Conservation (phyloP, 2,329 filamentous ascomycete genomes). For the Aspergillus quadrilineatus region DNA sequence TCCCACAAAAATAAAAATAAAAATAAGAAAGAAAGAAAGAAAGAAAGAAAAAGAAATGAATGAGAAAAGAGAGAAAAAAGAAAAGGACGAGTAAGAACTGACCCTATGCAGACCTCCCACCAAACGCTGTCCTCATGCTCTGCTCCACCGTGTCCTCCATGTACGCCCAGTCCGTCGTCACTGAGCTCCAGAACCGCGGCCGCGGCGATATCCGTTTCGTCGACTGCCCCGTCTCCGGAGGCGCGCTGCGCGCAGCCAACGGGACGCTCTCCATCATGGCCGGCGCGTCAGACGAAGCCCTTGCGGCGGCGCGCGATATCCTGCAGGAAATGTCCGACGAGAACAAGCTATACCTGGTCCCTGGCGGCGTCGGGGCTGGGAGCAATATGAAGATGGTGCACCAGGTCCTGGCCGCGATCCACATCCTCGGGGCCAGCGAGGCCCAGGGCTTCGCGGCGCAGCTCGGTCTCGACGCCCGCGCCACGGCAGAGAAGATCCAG, state of each 20-base stretch:
- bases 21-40: no score
- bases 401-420: slow-evolving; percentile 62
- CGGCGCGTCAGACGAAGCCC: slow-evolving; percentile 56
- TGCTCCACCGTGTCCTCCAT: slow-evolving; percentile 70
- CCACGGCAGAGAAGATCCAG: slow-evolving; percentile 47
- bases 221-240: slow-evolving; percentile 72
- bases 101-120: slow-evolving; percentile 46
- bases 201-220: slow-evolving; percentile 66
- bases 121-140: slow-evolving; percentile 62
- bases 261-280: slow-evolving; percentile 77
- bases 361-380: slow-evolving; percentile 59
- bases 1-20: neutral
- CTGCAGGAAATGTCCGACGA: slow-evolving; percentile 61
- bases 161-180: slow-evolving; percentile 62
- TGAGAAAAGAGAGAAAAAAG: no score
- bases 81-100: neutral
- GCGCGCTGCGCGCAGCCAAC: slow-evolving; percentile 65
- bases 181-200: slow-evolving; percentile 55
- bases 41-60: no score
- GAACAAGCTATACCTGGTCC: slow-evolving; percentile 62
- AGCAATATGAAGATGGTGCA: slow-evolving; percentile 65
- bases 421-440: slow-evolving; percentile 62
- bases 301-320: slow-evolving; percentile 58
- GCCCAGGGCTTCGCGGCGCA: slow-evolving; percentile 60
- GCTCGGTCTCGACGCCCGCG: slow-evolving; percentile 53